Percentiles rank a stretch among this genome's conserved stretches.
phyloP scores from a whole-genome alignment of 495 filamentous ascomycete species.

The Neurospora sp. region DNA sequence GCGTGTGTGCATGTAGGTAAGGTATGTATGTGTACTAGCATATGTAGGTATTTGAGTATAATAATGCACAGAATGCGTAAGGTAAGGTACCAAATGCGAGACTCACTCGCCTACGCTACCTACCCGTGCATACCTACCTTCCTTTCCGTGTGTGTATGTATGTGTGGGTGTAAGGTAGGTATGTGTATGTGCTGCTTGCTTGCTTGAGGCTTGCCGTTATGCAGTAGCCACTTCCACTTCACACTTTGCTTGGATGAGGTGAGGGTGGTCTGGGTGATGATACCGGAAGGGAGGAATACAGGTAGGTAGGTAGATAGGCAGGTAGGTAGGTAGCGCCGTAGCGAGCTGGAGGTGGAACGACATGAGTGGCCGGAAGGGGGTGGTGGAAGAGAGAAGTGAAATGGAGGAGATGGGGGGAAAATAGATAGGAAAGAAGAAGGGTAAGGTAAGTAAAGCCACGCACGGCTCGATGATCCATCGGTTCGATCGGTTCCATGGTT shows the following conservation, averaged over 20 bases:
- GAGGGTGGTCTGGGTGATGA: too few relatives aligned
- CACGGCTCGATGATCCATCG: background rate
- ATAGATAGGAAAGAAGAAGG: background rate
- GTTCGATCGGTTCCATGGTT: background rate
- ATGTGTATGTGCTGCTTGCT: background rate
- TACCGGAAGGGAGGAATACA: background rate
- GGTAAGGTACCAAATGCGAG: background rate
- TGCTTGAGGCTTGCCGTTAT: background rate
- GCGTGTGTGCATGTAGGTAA: too few relatives aligned
- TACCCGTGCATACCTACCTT: too few relatives aligned
- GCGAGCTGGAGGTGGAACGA: background rate
- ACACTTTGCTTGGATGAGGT: background rate
- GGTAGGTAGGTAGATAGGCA: background rate
- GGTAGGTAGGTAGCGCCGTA: background rate
- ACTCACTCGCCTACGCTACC: background rate
- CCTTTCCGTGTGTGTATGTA: background rate
- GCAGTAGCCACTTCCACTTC: background rate
- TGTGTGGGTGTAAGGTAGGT: background rate
- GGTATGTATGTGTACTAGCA: too few relatives aligned
- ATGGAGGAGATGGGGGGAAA: background rate
- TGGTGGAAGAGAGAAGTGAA: background rate
- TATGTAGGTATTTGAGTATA: too few relatives aligned
- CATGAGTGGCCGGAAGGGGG: background rate
- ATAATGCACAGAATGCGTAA: too few relatives aligned
- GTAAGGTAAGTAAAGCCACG: background rate